Evolutionary conservation across 768 basidiomycete species (phyloP), one percentile per base, ranked within the genome.

Genomic region (Trametes meyenii): DNA sequence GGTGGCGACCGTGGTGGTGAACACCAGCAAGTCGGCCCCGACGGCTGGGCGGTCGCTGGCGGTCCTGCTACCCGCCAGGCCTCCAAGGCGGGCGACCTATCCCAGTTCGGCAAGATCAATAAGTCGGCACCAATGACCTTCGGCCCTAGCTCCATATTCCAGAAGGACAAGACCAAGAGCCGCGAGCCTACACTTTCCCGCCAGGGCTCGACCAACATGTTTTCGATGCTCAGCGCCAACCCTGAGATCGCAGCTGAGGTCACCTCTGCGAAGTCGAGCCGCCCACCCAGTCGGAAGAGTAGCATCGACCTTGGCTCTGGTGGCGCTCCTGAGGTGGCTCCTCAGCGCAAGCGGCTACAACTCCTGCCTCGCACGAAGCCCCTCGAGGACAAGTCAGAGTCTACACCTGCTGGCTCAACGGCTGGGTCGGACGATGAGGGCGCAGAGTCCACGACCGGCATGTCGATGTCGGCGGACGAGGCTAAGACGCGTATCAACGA

Each of bases 61-160:
- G 57, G 64, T 14, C 49, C 66, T 33, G 54, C 70, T n/a, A 44
- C 69, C 10, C 84, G 86, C 23, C 83, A 85, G 26, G 85, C 85
- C 42, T 75, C 89, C 58, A 90, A 94, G 76, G 92, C 87, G 50
- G 93, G 93, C 21, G 92, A 96, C 73, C 79, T 96, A 55, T 88
- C 90, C 44, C 83, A 89, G 62, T 96, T 96, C 66, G 93, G 94
- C 66, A 93, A 95, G 79, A 90, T 96, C 72, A 87, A 77, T 70
- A 84, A 83, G 76, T 71, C 78, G 0, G 77, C 83, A 7, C 79
- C 87, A 1, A 85, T 89, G 75, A 85, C 86, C 0, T 92, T 97
- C 72, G 94, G 92, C 7, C 93, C 95, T 2, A 84, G 85, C 61
- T 90, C 89, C 63, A 88, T 96, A 23, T 97, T 96, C 73, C 80